These are phyloP conservation scores for Amanita jacksonii DNA, from an alignment of 768 basidiomycete species.

Conservation along the genomic window DNA sequence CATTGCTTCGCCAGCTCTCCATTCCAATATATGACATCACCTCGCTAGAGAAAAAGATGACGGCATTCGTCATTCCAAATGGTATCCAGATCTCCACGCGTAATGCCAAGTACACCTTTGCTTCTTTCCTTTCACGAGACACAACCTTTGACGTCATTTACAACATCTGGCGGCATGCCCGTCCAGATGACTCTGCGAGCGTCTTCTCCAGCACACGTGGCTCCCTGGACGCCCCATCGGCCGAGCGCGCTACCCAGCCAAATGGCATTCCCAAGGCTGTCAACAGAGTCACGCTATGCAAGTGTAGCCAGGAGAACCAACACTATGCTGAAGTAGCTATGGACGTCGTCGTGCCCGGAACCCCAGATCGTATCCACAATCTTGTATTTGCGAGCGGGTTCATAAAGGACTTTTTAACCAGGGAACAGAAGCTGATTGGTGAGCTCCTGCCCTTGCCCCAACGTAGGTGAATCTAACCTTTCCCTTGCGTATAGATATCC, in stretches of 20 bases:
- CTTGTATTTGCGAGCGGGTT: conserved; percentile 95
- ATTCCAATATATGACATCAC: conserved; percentile 85
- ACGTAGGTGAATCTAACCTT: not conserved
- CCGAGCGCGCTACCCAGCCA: conserved; percentile 11
- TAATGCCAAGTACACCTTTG: conserved; percentile 83
- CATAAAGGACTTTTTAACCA: conserved; percentile 86
- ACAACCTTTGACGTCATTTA: conserved; percentile 93
- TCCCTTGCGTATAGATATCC: conserved; percentile 53
- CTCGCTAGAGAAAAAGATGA: conserved; percentile 92
- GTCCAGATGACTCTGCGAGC: conserved; percentile 49
- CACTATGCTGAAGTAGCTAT: conserved; percentile 71
- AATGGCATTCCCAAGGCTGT: conserved; percentile 14
- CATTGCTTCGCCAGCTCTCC: conserved; percentile 42
- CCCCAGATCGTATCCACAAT: conserved; percentile 93
- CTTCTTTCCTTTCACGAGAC: conserved; percentile 93
- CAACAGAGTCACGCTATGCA: conserved; percentile 58
- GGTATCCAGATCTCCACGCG: conserved; percentile 85
- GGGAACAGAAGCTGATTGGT: conserved; percentile 88
- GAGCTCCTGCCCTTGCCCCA: conserved; percentile 20
- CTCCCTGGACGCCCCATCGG: conserved; percentile 22
- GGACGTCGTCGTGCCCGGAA: conserved; percentile 75
- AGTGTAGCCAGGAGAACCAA: conserved; percentile 57
- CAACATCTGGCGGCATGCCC: conserved; percentile 90
- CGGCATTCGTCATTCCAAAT: conserved; percentile 95
- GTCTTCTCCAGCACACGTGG: conserved; percentile 27